Base-by-base conservation (phyloP, 2,329 filamentous ascomycete genomes). In the Calonectria fujianensis region DNA sequence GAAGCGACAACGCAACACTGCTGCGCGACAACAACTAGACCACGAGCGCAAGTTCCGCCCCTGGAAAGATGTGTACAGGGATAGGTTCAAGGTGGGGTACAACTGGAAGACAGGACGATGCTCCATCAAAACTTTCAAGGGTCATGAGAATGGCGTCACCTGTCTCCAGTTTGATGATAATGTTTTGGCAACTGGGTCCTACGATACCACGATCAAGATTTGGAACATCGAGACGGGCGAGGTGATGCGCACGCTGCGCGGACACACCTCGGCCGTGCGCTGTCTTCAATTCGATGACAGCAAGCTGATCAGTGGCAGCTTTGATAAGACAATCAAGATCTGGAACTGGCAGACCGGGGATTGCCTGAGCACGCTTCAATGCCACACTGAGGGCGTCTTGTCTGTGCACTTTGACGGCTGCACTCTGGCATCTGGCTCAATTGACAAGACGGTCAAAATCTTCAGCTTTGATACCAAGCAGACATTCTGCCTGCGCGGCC, bases 81-180 rank as follows among this genome's bases (percentile, higher is more conserved):
- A 98, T 84, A 92, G 95, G 20, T 98, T 96, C 89, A 97, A 96
- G 84, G 96, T 99, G 63, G 96, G 97, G 67, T 97, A 94, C 74
- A 98, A 98, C 84, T 99, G 97, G 97, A 98, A 98, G 84, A 96
- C 98, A 77, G 96, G 97, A 5, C 93, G 96, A 48, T 98, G 94
- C 86, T 93, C 93, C 9, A 94, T 95, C 78, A 96, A 94, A 82
- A 92, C 94, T 16, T 95, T 99, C 84, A 93, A 93, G 79, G 96
- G 96, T 1, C 89, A 98, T 84, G 93, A 91, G 14, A 98, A 98
- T 82, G 96, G 96, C 50, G 83, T 88, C 50, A 88, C 86, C 3
- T 88, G 86, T 63, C 82, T 88, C 11, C 86, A 88, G 74, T 88
- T 99, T 75, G 95, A 97, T 79, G 96, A 98, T 78, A 95, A 95